These are phyloP conservation scores for Solanum ahanhuiri DNA, from an alignment of 257 asterid species.

Conservation along the genomic window DNA sequence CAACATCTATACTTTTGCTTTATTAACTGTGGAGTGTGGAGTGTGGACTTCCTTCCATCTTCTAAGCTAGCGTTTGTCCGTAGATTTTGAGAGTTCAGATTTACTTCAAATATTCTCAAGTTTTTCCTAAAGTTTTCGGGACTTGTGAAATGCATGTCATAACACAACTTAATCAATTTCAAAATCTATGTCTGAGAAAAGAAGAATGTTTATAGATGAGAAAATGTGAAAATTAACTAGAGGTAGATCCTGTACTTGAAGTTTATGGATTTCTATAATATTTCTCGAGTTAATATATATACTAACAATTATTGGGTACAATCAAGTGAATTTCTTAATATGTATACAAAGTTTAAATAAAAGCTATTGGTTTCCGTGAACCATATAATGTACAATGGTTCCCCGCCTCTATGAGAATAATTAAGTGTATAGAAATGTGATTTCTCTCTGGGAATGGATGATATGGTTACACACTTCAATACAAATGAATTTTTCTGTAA, in stretches of 20 bases:
- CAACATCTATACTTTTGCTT: background rate
- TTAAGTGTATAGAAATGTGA: background rate
- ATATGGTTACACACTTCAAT: background rate
- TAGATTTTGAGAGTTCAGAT: background rate
- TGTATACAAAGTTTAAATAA: background rate
- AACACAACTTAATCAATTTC: background rate
- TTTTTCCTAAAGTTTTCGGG: background rate
- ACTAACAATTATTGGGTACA: background rate
- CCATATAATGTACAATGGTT: background rate
- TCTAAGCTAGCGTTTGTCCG: background rate
- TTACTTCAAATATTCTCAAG: background rate
- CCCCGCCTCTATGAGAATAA: background rate
- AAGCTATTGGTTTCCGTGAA: background rate
- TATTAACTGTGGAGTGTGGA: background rate
- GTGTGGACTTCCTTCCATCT: background rate
- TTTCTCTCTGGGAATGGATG: background rate
- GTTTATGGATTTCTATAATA: background rate
- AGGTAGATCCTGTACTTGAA: background rate
- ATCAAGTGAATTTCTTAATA: background rate
- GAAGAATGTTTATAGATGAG: background rate
- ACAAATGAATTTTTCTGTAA: background rate
- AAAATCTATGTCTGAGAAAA: background rate
- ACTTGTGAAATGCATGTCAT: background rate
- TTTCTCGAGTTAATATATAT: background rate
- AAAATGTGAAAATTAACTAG: background rate